Percentiles rank a stretch among this genome's conserved stretches.
Evolutionary conservation across 768 basidiomycete species (phyloP).

Genomic region (Sistotremastrum suecicum): DNA sequence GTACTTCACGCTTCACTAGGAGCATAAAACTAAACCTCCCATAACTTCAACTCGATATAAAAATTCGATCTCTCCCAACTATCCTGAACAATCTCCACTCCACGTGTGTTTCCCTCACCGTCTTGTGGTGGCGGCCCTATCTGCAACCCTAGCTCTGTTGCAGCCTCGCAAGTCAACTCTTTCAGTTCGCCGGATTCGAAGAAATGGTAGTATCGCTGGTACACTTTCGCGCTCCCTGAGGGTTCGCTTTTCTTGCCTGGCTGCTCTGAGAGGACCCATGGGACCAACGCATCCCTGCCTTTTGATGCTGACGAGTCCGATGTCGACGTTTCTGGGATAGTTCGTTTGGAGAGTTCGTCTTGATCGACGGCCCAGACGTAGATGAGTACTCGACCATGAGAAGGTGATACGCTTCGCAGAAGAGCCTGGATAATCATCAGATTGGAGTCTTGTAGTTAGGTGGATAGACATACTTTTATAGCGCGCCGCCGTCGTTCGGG

Average conservation of each 20-base stretch:
- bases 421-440: constrained; percentile 32
- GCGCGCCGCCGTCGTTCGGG: constrained; percentile 54
- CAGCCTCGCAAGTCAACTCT: constrained; percentile 48
- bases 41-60: constrained; percentile 62
- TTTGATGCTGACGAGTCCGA: background rate
- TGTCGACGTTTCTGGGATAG: constrained; percentile 23
- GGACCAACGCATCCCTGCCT: constrained; percentile 79
- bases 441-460: background rate
- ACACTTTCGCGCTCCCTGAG: constrained; percentile 29
- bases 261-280: constrained; percentile 55
- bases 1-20: no score
- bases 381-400: constrained; percentile 68
- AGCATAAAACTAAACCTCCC: constrained; percentile 24
- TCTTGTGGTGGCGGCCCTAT: constrained; percentile 25
- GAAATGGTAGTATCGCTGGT: constrained; percentile 93
- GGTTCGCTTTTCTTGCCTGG: constrained; percentile 6
- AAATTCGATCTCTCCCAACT: constrained; percentile 87
- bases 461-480: constrained; percentile 41
- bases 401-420: constrained; percentile 46
- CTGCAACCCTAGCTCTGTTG: constrained; percentile 35
- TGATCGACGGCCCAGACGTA: constrained; percentile 98
- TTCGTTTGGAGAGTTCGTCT: constrained; percentile 68
- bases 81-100: constrained; percentile 55
- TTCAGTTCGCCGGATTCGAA: constrained; percentile 72
- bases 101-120: constrained; percentile 15